Evolutionary conservation across 2,329 filamentous ascomycete genomes (phyloP), one percentile per base, ranked within the genome.

Genomic region (Magnaporthiopsis incrustans): DNA sequence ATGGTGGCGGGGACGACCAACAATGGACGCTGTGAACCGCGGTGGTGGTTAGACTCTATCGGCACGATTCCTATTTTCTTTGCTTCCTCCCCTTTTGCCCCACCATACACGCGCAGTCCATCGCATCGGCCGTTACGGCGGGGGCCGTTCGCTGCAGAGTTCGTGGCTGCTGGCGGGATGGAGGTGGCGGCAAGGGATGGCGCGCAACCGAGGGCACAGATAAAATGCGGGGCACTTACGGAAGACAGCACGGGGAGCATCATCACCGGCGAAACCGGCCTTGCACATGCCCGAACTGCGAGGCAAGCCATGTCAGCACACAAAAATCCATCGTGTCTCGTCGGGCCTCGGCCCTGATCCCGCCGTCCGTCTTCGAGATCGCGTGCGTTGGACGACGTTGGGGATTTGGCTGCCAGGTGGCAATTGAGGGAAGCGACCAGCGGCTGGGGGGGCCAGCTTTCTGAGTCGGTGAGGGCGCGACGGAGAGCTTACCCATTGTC

Each of bases 211-310:
- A 35, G 30, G 58, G 57, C 25, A 44, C 44, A 59, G 63, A 61
- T 57, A 65, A 64, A 57, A 62, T 61, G 58, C 69, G 67, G 69
- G 70, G 70, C 68, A 93, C 94, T 97, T 90, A 98, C 94, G 95
- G 89, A 99, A 99, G 80, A 99, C 95, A 84, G 95, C 95, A 88
- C 95, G 89, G 80, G 95, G 95, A 84, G 95, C 95, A 90, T 99
- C 95, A 79, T 99, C 95, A 92, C 95, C 95, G 86, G 95, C 95
- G 85, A 99, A 99, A 93, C 95, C 95, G 90, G 95, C 95, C 88
- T 99, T 99, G 86, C 95, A 99, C 95, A 99, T 98, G 89, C 95
- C 95, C 83, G 95, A 98, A 89, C 94, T 98, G 44, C 22, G 44
- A 80, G 69, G 57, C 25, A 63, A 59, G 76, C 66, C 71, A 65